phyloP scores from a whole-genome alignment of 78 protist species.

The Dictyostelium purpureum region DNA sequence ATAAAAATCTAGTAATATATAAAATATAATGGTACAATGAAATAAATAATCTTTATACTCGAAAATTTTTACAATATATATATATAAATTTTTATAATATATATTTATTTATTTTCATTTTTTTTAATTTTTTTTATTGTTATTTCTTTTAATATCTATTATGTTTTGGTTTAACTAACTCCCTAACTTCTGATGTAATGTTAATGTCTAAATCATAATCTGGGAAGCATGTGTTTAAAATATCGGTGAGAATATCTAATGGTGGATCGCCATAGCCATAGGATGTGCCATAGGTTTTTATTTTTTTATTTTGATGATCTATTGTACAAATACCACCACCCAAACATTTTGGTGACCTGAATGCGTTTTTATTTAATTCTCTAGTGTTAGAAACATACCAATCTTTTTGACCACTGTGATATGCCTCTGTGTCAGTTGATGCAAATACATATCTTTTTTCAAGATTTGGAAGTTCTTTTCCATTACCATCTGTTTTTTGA shows the following conservation, averaged over 20 bases:
- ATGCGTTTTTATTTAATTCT: neutral
- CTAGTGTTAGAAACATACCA: constrained; percentile 16
- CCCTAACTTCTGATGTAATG: constrained; percentile 45
- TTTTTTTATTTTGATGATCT: neutral
- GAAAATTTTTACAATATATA: no score
- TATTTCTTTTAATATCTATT: neutral
- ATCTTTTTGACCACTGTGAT: constrained; percentile 4
- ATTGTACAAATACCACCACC: constrained; percentile 57
- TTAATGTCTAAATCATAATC: constrained; percentile 11
- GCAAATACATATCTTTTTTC: neutral
- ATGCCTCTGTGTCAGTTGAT: constrained; percentile 18
- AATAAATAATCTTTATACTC: no score
- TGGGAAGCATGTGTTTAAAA: neutral
- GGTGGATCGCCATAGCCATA: constrained; percentile 37
- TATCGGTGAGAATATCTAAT: neutral
- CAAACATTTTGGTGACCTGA: constrained; percentile 28
- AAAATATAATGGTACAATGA: neutral
- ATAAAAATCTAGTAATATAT: neutral
- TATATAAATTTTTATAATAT: neutral
- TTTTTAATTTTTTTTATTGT: neutral
- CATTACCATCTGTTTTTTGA: neutral
- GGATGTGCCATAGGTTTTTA: constrained; percentile 17
- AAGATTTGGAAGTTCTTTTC: neutral
- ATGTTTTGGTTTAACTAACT: constrained; percentile 3
- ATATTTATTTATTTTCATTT: neutral